Conservation (phyloP, 768 basidiomycete genomes). For the Mycena metata region DNA sequence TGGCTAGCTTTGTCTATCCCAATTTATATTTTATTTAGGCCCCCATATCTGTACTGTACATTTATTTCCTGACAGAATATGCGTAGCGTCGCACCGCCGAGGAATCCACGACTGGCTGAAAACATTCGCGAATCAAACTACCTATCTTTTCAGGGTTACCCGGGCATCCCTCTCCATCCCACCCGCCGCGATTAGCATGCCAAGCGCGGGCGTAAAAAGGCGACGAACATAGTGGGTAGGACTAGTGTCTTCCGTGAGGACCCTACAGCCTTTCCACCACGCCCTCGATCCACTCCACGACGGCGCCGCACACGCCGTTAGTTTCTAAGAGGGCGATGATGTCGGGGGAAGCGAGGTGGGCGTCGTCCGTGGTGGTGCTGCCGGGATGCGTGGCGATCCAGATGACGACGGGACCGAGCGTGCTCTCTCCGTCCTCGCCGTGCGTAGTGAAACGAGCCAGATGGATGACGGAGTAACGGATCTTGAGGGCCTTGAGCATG, state of each 20-base stretch:
- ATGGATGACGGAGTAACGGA: neutral
- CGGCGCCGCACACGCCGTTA: neutral
- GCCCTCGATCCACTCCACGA: conserved; percentile 8
- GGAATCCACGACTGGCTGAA: too few species aligned
- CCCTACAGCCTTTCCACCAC: neutral
- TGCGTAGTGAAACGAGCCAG: neutral
- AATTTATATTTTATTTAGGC: conserved; percentile 7
- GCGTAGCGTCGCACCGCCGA: too few species aligned
- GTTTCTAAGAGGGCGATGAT: neutral
- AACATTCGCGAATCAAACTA: too few species aligned
- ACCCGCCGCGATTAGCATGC: too few species aligned
- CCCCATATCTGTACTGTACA: neutral
- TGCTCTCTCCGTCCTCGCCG: neutral
- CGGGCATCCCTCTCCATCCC: too few species aligned
- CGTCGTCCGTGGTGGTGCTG: neutral
- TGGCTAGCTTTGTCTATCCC: neutral
- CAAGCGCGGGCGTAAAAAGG: too few species aligned
- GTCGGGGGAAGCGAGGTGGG: neutral
- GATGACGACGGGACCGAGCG: conserved; percentile 1
- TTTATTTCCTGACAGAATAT: neutral
- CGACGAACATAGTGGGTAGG: too few species aligned
- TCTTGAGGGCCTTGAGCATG: neutral
- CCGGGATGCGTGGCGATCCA: neutral
- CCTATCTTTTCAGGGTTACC: too few species aligned
- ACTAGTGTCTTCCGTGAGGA: too few species aligned